phyloP scores from a whole-genome alignment of 257 asterid genomes.

The Cordia subcordata region DNA sequence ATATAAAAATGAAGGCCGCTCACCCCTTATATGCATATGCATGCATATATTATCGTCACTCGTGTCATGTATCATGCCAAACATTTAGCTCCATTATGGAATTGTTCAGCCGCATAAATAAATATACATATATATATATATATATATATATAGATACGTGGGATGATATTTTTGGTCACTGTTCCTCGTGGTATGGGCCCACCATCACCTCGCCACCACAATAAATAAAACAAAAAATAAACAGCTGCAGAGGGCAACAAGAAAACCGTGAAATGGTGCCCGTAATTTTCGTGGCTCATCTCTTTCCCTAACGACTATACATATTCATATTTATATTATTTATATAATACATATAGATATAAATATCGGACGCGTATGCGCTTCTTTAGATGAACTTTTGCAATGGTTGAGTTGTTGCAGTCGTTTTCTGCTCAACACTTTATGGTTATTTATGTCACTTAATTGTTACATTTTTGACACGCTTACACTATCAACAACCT shows the following conservation, averaged over 20 bases:
- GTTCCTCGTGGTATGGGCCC: conserved; percentile 13
- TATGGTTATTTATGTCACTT: conserved; percentile 1
- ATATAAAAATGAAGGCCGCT: too few relatives aligned
- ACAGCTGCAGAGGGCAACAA: conserved; percentile 1
- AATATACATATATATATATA: too few relatives aligned
- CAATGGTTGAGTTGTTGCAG: not conserved
- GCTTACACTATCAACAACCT: not conserved
- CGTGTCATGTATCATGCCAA: too few relatives aligned
- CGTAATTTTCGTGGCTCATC: conserved; percentile 3
- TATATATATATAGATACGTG: too few relatives aligned
- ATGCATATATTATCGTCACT: too few relatives aligned
- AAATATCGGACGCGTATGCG: too few relatives aligned
- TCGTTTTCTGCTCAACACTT: not conserved
- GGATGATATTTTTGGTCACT: not conserved
- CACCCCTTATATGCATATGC: too few relatives aligned
- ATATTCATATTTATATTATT: not conserved
- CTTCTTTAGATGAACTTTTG: too few relatives aligned
- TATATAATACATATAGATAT: too few relatives aligned
- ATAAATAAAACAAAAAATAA: not conserved
- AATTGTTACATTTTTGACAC: conserved; percentile 6
- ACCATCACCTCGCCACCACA: not conserved
- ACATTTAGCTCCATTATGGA: too few relatives aligned
- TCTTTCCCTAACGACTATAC: not conserved
- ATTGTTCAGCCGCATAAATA: too few relatives aligned
- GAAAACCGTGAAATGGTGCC: conserved; percentile 20